A percentile compares a stretch with the other conserved stretches of the same genome.
These are phyloP conservation scores for Cladosporium sp. DNA, from an alignment of 2,329 filamentous ascomycete species.

Conservation along the genomic window DNA sequence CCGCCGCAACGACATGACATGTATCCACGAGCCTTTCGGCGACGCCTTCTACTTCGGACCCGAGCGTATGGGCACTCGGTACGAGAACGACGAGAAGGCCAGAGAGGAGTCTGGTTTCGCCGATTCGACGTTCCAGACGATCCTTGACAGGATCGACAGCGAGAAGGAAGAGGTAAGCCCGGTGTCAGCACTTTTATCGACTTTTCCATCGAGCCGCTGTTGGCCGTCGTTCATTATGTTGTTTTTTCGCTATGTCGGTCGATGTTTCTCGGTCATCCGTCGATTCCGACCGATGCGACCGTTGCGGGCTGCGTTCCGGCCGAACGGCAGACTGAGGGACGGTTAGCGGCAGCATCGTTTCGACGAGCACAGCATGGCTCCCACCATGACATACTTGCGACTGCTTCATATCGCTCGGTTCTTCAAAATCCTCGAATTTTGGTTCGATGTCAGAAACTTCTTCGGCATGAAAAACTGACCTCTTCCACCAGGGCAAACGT, in stretches of 20 bases:
- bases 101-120: slow-evolving; percentile 57
- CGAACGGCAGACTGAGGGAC: too few species aligned
- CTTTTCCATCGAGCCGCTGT: background rate
- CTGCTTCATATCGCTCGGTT: too few species aligned
- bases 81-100: slow-evolving; percentile 59
- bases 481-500: slow-evolving; percentile 64
- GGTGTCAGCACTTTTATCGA: background rate
- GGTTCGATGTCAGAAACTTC: too few species aligned
- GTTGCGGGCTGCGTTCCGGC: background rate
- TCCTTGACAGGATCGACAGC: slow-evolving; percentile 68
- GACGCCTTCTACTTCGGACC: slow-evolving; percentile 96
- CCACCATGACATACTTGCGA: too few species aligned
- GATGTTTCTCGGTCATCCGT: too few species aligned
- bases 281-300: background rate
- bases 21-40: slow-evolving; percentile 91
- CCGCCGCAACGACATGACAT: slow-evolving; percentile 70
- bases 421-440: too few species aligned
- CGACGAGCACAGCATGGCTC: background rate
- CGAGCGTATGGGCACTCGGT: slow-evolving; percentile 75
- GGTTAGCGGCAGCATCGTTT: background rate
- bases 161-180: slow-evolving; percentile 66
- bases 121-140: slow-evolving; percentile 65
- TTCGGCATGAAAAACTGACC: too few species aligned
- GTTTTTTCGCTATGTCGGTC: too few species aligned
- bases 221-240: background rate